Base-by-base conservation (phyloP, 345 rosid genomes). In the Citrus sp. region DNA sequence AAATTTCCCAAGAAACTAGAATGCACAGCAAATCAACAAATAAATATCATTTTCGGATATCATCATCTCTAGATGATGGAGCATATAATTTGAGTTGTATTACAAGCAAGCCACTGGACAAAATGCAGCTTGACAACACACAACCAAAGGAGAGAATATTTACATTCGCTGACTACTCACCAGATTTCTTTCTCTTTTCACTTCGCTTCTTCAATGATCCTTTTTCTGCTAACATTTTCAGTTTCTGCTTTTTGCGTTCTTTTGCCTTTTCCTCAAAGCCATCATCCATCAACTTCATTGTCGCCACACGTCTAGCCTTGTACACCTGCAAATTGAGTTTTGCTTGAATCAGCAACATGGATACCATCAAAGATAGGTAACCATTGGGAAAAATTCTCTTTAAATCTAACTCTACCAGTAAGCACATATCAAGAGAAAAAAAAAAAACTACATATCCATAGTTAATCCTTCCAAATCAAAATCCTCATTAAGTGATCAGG, bases 281-380 rank as follows among this genome's bases (percentile, higher is more conserved):
- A 35, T 91, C 92, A 27, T 96, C 98, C 84, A 87, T 78, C 92
- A 92, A 89, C 88, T 91, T 96, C 99, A 94, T 92, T 70, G 84
- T 82, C 2, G 95, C 95, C 78, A 91, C 97, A 2, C 95, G 95
- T 80, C 83, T 94, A 4, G 99, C 99, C 87, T 96, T 92, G 79
- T 82, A 90, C 7, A 96, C 89, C 98, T 94, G 90, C 82, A 85
- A 21, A 78, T 72, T 24, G 34, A 49, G 19, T 16, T 54, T 62
- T 3, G 25, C 24, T 64, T 22, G 27, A 7, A 58, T 25, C 30
- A 63, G 32, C 28, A 73, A 37, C 68, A 5, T 24, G 19, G 25
- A 68, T 7, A 42, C 38, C 0, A 13, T 25, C 14, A 18, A 49
- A 49, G 60, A 70, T 24, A 5, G 30, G 18, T 51, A 7, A 28